Conservation (phyloP, 2,329 filamentous ascomycete species). For the Epichloe festucae region DNA sequence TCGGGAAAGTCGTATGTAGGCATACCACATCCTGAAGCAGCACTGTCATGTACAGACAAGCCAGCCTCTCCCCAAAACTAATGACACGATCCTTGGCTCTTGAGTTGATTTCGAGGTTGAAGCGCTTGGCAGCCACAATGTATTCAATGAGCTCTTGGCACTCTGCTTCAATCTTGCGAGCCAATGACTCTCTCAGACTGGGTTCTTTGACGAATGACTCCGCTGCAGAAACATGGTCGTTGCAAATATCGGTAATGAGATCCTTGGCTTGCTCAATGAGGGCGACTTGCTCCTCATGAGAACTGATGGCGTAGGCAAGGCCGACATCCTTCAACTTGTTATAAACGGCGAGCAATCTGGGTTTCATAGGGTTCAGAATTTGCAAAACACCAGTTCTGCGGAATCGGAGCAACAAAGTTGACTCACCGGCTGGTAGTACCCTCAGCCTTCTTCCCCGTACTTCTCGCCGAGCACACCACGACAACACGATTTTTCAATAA, state of each 20-base stretch:
- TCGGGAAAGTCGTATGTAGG: background rate
- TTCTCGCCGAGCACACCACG: constrained; percentile 90
- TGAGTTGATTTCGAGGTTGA: constrained; percentile 63
- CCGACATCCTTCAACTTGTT: constrained; percentile 42
- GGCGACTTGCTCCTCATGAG: constrained; percentile 37
- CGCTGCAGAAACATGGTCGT: constrained; percentile 68
- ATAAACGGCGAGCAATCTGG: constrained; percentile 46
- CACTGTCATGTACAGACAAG: constrained; percentile 80
- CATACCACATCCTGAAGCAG: constrained; percentile 60
- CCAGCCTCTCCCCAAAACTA: constrained; percentile 90
- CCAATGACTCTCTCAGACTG: constrained; percentile 44
- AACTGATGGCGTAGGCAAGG: constrained; percentile 31
- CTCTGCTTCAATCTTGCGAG: constrained; percentile 58
- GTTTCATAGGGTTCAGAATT: background rate
- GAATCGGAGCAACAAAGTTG: constrained; percentile 4
- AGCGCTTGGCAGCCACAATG: constrained; percentile 48
- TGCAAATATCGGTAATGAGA: constrained; percentile 68
- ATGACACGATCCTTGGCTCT: constrained; percentile 78
- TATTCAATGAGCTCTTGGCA: constrained; percentile 72
- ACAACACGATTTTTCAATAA: constrained; percentile 63
- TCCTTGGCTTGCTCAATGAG: constrained; percentile 53
- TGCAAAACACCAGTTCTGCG: background rate
- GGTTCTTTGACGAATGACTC: constrained; percentile 46
- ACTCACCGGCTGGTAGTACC: constrained; percentile 90
- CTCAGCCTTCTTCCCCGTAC: constrained; percentile 84